Percentiles rank a stretch among this genome's conserved stretches.
Evolutionary conservation across 805 yeast species (phyloP).

Genomic region (Saturnispora dispora): DNA sequence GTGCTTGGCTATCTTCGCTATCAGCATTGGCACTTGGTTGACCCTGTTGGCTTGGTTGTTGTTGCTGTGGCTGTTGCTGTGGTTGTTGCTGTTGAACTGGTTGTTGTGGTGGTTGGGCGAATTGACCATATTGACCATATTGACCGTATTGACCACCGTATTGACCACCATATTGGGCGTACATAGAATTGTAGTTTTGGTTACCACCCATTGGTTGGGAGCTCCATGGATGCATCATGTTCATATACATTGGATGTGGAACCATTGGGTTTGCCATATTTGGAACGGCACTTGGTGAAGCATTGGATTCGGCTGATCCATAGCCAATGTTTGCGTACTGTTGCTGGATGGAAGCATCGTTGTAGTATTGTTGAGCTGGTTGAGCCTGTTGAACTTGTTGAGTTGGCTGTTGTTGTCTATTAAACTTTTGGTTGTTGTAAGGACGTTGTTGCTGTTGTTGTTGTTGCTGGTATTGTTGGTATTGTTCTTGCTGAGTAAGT

Average conservation of each 20-base stretch:
- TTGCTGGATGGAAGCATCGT: slow-evolving; percentile 3
- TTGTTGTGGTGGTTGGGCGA: slow-evolving; percentile 5
- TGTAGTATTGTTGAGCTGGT: slow-evolving; percentile 15
- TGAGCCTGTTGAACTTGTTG: slow-evolving; percentile 17
- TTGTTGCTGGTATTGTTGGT: slow-evolving; percentile 27
- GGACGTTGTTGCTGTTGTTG: slow-evolving; percentile 4
- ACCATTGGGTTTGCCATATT: slow-evolving; percentile 8
- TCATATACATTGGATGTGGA: slow-evolving; percentile 9
- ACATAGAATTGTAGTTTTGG: slow-evolving; percentile 5
- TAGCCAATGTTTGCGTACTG: slow-evolving; percentile 5
- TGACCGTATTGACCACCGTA: slow-evolving; percentile 12
- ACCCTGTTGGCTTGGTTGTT: slow-evolving; percentile 19
- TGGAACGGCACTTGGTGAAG: not conserved
- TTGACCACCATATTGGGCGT: slow-evolving; percentile 13
- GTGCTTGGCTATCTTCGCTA: not conserved
- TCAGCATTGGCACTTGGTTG: slow-evolving; percentile 1
- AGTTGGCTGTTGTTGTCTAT: slow-evolving; percentile 10
- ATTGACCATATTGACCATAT: not conserved
- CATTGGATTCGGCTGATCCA: not conserved
- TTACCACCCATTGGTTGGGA: slow-evolving; percentile 3
- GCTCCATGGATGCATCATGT: slow-evolving; percentile 9
- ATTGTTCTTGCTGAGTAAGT: slow-evolving; percentile 18
- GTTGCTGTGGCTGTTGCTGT: slow-evolving; percentile 16
- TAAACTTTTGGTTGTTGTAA: slow-evolving; percentile 6
- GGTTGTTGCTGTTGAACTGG: slow-evolving; percentile 14